Base-by-base conservation (phyloP, 2,329 filamentous ascomycete genomes). In the Esteya vermicola region DNA sequence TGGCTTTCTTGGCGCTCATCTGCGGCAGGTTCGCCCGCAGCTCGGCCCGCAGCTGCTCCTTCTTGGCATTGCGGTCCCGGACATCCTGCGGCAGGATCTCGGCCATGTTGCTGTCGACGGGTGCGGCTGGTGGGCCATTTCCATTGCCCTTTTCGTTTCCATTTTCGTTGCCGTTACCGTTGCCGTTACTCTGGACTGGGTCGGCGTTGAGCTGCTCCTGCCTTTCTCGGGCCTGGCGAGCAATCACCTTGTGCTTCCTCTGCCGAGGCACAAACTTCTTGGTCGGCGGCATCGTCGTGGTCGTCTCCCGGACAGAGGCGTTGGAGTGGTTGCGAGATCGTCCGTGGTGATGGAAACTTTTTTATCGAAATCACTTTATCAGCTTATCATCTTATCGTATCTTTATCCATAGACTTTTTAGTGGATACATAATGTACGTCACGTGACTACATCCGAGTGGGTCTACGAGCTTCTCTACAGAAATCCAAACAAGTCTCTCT, bases 191-290 rank as follows among this genome's bases (percentile, higher is more conserved):
- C n/a, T n/a, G n/a, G n/a, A n/a, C n/a, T n/a, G n/a, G n/a, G n/a
- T n/a, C n/a, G n/a, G n/a, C n/a, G n/a, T n/a, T n/a, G n/a, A n/a
- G n/a, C n/a, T n/a, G n/a, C n/a, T n/a, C n/a, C n/a, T n/a, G n/a
- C n/a, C n/a, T n/a, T 43, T 68, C 58, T 35, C 61, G 54, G 3
- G 38, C 43, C 50, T 74, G 63, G 31, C 79, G 74, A 23, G 79
- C 81, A 18, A 82, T 64, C 28, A 75, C 76, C 52, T 74, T 80
- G 56, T 79, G 76, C 59, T 81, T 81, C 44, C 77, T 65, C 60
- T 78, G 72, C 21, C 76, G 65, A 28, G 76, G 73, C 1, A 78
- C 70, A 47, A 76, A 79, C 51, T 70, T 61, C 13, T 48, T 48
- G 9, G 25, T 20, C 9, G 40, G 30, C 8, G 46, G 37, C 46